These are phyloP conservation scores for Tanacetum coccineum DNA, from an alignment of 129 eudicot species.

Conservation along the genomic window DNA sequence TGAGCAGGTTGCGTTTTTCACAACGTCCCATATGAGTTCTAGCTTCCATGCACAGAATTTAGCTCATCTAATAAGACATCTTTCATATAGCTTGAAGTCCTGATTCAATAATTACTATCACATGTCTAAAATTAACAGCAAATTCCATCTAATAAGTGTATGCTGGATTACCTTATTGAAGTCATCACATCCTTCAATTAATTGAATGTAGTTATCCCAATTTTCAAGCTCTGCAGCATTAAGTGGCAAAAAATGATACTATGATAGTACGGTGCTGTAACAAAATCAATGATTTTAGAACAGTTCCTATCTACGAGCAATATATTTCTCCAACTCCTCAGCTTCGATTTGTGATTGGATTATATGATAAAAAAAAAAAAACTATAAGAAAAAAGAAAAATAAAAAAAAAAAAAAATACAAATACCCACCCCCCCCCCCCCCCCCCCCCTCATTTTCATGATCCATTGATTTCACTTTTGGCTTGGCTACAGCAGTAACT, in stretches of 20 bases:
- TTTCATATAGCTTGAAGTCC: constrained; percentile 89
- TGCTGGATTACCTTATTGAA: constrained; percentile 93
- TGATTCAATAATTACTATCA: constrained; percentile 38
- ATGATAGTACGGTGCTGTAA: constrained; percentile 92
- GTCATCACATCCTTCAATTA: constrained; percentile 82
- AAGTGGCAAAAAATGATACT: constrained; percentile 94
- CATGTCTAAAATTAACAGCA: constrained; percentile 46
- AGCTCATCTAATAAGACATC: constrained; percentile 56
- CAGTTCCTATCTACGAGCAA: constrained; percentile 84
- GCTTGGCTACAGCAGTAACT: background rate
- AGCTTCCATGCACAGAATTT: constrained; percentile 80
- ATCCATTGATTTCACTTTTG: constrained; percentile 27
- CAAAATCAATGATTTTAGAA: constrained; percentile 90
- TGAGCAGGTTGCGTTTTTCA: constrained; percentile 95
- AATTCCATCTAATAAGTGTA: constrained; percentile 44
- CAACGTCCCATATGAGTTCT: constrained; percentile 81
- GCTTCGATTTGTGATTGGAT: constrained; percentile 79
- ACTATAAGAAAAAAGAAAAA: no score
- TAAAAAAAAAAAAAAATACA: no score
- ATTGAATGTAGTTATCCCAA: constrained; percentile 91
- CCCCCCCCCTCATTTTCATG: constrained; percentile 67
- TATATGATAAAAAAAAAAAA: no score
- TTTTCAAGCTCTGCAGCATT: constrained; percentile 90
- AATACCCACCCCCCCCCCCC: no score
- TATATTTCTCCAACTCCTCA: constrained; percentile 94